Evolutionary conservation across 176 grass and related monocot species (phyloP).

Genomic region (Carex kokanica): DNA sequence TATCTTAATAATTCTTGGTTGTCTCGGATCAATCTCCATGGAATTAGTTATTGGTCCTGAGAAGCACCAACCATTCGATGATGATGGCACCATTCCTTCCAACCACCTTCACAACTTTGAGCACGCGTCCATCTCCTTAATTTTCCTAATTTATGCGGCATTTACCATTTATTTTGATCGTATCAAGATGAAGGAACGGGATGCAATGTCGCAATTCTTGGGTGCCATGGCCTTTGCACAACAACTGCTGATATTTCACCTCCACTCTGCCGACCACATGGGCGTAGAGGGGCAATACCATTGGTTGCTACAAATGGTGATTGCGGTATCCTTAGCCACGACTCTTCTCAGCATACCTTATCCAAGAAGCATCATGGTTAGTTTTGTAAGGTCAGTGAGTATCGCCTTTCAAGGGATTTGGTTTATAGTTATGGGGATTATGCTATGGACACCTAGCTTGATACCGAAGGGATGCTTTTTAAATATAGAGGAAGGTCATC

Average conservation of each 20-base stretch:
- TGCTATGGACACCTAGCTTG: conserved; percentile 80
- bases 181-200: conserved; percentile 36
- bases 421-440: conserved; percentile 79
- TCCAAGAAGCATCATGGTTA: conserved; percentile 51
- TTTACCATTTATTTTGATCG: conserved; percentile 65
- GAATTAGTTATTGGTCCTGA: conserved; percentile 80
- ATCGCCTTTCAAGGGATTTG: conserved; percentile 80
- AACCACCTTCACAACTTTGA: conserved; percentile 96
- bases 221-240: conserved; percentile 60
- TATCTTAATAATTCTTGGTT: conserved; percentile 50
- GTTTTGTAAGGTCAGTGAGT: conserved; percentile 63
- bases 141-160: conserved; percentile 60
- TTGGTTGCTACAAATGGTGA: conserved; percentile 64
- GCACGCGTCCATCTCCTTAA: conserved; percentile 90
- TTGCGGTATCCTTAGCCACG: conserved; percentile 60
- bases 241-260: conserved; percentile 80
- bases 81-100: conserved; percentile 75
- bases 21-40: conserved; percentile 62
- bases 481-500: conserved; percentile 66
- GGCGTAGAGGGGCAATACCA: conserved; percentile 90
- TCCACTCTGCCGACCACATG: conserved; percentile 84
- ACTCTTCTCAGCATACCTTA: conserved; percentile 51
- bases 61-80: conserved; percentile 79
- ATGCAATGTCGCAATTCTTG: conserved; percentile 45
- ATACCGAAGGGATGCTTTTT: conserved; percentile 78